Evolutionary conservation across 148 eudicot genomes (phyloP).

Genomic region (Chenopodium quinoa): DNA sequence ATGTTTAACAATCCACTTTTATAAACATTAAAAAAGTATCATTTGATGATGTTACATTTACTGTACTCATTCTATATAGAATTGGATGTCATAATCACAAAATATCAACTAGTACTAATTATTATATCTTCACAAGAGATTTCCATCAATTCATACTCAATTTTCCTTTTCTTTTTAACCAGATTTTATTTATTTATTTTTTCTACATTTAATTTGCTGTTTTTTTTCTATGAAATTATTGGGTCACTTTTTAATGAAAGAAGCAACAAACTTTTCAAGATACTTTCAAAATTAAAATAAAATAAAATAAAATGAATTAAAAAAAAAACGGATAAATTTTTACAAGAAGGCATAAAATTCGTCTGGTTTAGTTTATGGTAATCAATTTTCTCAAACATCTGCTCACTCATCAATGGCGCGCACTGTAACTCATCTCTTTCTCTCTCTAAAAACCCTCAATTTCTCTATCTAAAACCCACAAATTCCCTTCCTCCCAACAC

Average conservation of each 20-base stretch:
- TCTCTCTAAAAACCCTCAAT: not conserved
- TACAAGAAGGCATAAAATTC: not conserved
- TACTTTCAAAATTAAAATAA: no score
- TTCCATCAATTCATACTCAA: not conserved
- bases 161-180: no score
- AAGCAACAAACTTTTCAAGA: no score
- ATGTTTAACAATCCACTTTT: no score
- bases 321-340: no score
- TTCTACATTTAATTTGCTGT: no score
- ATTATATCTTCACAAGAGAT: not conserved
- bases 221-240: no score
- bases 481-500: not conserved
- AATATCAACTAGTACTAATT: not conserved
- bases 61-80: not conserved
- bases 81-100: conserved; percentile 6
- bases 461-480: not conserved
- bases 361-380: not conserved
- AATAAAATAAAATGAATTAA: no score
- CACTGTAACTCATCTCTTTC: conserved; percentile 1
- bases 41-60: not conserved
- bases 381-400: conserved; percentile 1
- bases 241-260: no score
- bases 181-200: no score
- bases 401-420: conserved; percentile 16
- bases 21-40: no score